Evolutionary conservation across 441 rosid species (phyloP), one percentile per base, ranked within the genome.

Genomic region (Gossypium aridum): DNA sequence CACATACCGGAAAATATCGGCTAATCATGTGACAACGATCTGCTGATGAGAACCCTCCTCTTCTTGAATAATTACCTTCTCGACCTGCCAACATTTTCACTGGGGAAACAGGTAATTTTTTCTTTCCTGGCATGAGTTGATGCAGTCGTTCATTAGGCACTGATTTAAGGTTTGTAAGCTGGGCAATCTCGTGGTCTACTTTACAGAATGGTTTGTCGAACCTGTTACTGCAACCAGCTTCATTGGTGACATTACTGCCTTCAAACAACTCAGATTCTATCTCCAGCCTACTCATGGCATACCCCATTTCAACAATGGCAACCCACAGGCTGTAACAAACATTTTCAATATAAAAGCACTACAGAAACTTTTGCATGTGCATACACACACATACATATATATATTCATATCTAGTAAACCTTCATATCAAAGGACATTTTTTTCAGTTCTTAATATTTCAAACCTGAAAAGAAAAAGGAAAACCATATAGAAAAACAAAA

Each of bases 11-110:
- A 84, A 88, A 84, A 76, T 86, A 90, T 78, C 90, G 79, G 78
- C 91, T 82, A 43, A 87, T 78, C 79, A 90, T 55, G 71, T 90
- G 89, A 77, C 92, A 80, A 56, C 86, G 60, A 83, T 90, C 92
- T 23, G 92, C 90, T 13, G 87, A 81, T 45, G 87, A 81, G 75
- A 85, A 81, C 70, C 89, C 85, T 70, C 94, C 91, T 28, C 89
- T 89, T 62, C 91, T 85, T 1, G 91, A 86, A 71, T 49, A 83
- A 76, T 87, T 90, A 73, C 82, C 83, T 80, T 88, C 88, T 68
- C 88, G 83, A 59, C 93, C 88, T 3, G 85, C 89, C 85, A 87
- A 76, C 91, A 86, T 87, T 80, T 82, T 89, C 72, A 85, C 84
- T 0, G 85, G 62, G 28, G 89, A 85, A 75, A 87, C 78, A 56